Evolutionary conservation across 192 early-diverging fungal species (phyloP), one percentile per base, ranked within the genome.

Genomic region (Coemansia sp.): DNA sequence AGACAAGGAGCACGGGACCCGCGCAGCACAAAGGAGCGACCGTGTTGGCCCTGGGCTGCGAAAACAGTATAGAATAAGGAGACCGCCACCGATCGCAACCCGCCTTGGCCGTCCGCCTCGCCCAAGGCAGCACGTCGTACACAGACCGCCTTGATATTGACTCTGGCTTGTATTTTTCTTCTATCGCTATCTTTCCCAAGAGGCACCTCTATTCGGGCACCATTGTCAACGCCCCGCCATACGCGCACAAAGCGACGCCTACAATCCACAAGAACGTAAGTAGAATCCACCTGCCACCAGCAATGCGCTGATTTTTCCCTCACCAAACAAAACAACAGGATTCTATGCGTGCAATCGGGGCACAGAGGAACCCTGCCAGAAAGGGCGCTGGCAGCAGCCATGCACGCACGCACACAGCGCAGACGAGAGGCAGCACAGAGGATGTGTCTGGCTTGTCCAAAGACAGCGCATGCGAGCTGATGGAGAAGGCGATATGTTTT

Each of bases 331-430:
- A 25, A 2, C 20, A 22, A 25, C 51, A 4, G 32, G 32, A 4
- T 5, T 8, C 51, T 9, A 59, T 59, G 57, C 57, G 57, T 41
- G 57, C 57, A 59, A 59, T 59, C 57, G 57, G 39, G 46, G 39
- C 57, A 59, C 51, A 38, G 57, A 22, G 39, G 57, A 59, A n/a
- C 57, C 40, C 55, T 38, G 39, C 51, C 7, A 54, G 25, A 7
- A 25, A 17, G 14, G 49, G 3, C 17, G 8, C 51, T 22, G 25
- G 51, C 51, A 54, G 9, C 51, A 54, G 17, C 49, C 16, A 50
- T 17, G 19, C 51, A 54, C 22, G 51, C 22, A 17, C 20, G 51
- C 20, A 54, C 51, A 54, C 51, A 54, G 51, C 51, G 51, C 51
- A 54, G 51, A 25, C 51, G 25, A 13, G 8, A 22, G 9, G 8